Evolutionary conservation across 2,329 filamentous ascomycete species (phyloP), one percentile per base, ranked within the genome.

Genomic region (Calycina herbarum): DNA sequence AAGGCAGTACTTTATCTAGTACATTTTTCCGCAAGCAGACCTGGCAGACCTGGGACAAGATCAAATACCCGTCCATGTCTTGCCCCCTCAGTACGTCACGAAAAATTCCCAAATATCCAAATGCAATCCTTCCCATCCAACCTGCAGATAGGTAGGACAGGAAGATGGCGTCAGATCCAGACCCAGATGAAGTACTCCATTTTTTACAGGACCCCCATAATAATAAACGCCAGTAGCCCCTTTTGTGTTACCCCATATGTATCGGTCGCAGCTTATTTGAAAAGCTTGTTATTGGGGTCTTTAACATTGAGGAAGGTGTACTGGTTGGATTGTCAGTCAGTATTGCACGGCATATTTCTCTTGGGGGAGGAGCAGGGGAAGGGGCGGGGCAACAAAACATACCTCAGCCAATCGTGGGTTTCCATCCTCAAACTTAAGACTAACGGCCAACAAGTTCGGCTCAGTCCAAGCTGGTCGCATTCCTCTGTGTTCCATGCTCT

Each of bases 391-490:
- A 5, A 6, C 13, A 24, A 35, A 48, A 64, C 20, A 51, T 54
- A 64, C 67, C 64, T 70, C 70, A 29, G 72, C 69, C 40, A 72
- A 64, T 40, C 70, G 70, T 1, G 71, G 64, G 11, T 60, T 65
- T 5, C 62, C 38, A 56, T 71, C 70, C 54, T 71, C 68, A 3
- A 72, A 17, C 2, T 64, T 63, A 56, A 72, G 45, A 13, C 66
- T 73, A n/a, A 70, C 67, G 29, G 65, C 66, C 13, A 74, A 60
- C 15, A 73, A 51, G 62, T 76, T 74, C 8, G 72, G 69, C 61
- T 76, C 74, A 4, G 72, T 72, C 65, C 71, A 73, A 5, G 69
- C 59, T 29, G 71, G 67, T 35, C 74, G 65, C n/a, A 75, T 62
- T 3, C 73, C 74, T 24, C 70, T 69, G 11, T 62, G 68, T 59